These are phyloP conservation scores for Metarhizium sp. DNA, from an alignment of 2,329 filamentous ascomycete species.

Conservation along the genomic window DNA sequence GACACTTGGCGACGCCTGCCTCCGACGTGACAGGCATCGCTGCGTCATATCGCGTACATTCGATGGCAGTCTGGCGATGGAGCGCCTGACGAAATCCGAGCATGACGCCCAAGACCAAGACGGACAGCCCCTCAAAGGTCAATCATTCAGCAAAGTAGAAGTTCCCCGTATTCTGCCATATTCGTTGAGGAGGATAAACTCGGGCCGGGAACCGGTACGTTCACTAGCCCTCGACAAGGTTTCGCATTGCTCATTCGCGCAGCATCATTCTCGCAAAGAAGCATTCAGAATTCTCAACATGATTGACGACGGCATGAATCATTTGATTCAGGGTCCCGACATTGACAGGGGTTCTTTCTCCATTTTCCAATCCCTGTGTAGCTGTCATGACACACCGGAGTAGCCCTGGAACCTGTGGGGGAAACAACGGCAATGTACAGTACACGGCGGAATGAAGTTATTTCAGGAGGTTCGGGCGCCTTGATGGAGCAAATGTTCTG, in stretches of 20 bases:
- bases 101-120: conserved; percentile 4
- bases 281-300: conserved; percentile 30
- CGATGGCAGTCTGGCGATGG: not conserved
- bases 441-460: too few relatives aligned
- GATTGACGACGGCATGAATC: conserved; percentile 26
- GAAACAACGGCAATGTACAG: too few relatives aligned
- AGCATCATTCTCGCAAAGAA: conserved; percentile 18
- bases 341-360: conserved; percentile 21
- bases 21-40: conserved; percentile 6
- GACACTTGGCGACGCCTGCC: conserved; percentile 4
- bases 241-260: not conserved
- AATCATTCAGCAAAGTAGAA: conserved; percentile 4
- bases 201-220: conserved; percentile 5
- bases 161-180: conserved; percentile 10
- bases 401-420: too few relatives aligned
- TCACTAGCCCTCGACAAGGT: not conserved
- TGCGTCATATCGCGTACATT: conserved; percentile 6
- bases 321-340: conserved; percentile 27
- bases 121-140: not conserved
- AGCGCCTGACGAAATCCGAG: not conserved
- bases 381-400: too few relatives aligned
- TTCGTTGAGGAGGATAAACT: conserved; percentile 4
- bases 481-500: too few relatives aligned
- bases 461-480: too few relatives aligned
- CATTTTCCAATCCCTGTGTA: too few relatives aligned